Evolutionary conservation across 192 early-diverging fungal genomes (phyloP), one percentile per base, ranked within the genome.

Genomic region (Allomyces arbusculus): DNA sequence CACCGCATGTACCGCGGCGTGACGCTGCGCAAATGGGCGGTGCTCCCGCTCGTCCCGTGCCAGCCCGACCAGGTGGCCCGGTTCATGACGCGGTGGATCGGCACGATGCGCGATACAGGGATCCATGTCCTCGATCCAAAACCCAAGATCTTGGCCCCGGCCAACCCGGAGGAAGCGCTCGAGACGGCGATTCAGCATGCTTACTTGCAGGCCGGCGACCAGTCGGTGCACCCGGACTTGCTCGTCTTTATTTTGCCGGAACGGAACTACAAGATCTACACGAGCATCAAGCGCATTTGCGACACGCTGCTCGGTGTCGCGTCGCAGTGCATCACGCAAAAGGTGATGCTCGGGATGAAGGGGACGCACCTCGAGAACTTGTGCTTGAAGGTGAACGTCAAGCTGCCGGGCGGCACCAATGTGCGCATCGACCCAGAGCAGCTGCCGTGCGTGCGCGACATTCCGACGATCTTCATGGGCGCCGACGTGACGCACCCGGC

Each of bases 371-470:
- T 72, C 20, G 65, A 64, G 10, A 67, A 71, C 23, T 10, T 84
- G 0, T 65, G 64, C 25, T 67, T 85, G 24, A 87, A 87, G 65
- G 73, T 85, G 63, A 87, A 87, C 70, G 71, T 75, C 14, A 87
- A 87, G 69, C 74, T 87, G 16, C 50, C 50, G 16, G 85, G 85
- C 55, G 85, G 85, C 0, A 45, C 69, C 23, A 79, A 84, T 20
- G 66, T 65, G 9, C 66, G n/a, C 11, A 62, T 83, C 10, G 43
- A 70, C 11, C 44, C 68, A 0, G 33, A 26, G 44, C 62, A 73
- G 63, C 24, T 65, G 62, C 61, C 68, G 20, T 33, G 62, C 4
- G 1, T 69, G 23, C 61, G 62, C 19, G 63, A 74, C 12, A 61
- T 64, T 11, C 74, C 78, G 14, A 83, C 82, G 0, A 78, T 85